phyloP scores from a whole-genome alignment of 805 yeast genomes.

The Scheffersomyces ergatensis region DNA sequence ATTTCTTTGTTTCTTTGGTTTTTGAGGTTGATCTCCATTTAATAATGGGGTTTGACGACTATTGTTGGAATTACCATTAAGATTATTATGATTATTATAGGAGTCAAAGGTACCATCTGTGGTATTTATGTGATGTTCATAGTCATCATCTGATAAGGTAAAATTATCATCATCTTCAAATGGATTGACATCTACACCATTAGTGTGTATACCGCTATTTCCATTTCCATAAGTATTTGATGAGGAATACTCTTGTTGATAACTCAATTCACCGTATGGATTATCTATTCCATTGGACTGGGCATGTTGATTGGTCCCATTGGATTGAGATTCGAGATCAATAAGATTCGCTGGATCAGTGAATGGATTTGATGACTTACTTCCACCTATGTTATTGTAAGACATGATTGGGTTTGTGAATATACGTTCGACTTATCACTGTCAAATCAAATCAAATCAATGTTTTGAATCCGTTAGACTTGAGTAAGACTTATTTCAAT shows the following conservation, averaged over 20 bases:
- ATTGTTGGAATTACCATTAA: not conserved
- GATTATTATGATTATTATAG: not conserved
- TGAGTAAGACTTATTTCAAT: no score
- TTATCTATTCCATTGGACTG: not conserved
- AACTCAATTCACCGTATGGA: slow-evolving; percentile 7
- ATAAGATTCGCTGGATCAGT: slow-evolving; percentile 25
- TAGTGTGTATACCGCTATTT: not conserved
- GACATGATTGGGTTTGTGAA: no score
- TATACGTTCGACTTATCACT: no score
- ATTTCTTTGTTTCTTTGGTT: slow-evolving; percentile 14
- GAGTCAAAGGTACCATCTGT: not conserved
- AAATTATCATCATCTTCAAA: slow-evolving; percentile 23
- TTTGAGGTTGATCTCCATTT: slow-evolving; percentile 9
- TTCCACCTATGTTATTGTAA: no score
- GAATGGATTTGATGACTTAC: slow-evolving; percentile 13
- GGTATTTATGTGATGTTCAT: not conserved
- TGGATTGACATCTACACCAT: not conserved
- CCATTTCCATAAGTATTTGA: slow-evolving; percentile 1
- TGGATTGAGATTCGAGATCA: slow-evolving; percentile 25
- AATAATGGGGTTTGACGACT: slow-evolving; percentile 23
- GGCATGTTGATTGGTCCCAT: slow-evolving; percentile 1
- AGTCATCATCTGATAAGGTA: slow-evolving; percentile 26
- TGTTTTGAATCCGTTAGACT: no score
- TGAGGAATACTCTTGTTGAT: not conserved
- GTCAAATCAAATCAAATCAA: no score